Evolutionary conservation across 225 moss, liverwort and hornwort species (phyloP), one percentile per base, ranked within the genome.

Genomic region (Pseudisothecium myosuroides): DNA sequence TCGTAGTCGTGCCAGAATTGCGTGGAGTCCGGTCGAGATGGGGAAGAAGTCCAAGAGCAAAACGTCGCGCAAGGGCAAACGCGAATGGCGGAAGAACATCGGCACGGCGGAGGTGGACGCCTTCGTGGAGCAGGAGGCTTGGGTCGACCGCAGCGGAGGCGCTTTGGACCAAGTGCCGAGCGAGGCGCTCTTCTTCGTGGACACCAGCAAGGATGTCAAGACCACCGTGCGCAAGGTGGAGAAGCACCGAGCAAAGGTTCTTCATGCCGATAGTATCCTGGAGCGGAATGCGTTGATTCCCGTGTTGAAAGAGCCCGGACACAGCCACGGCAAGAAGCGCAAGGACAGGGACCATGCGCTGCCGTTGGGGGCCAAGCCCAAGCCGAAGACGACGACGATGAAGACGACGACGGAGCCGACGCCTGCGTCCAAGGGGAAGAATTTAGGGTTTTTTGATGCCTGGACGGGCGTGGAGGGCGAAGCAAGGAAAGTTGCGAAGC

Each of bases 81-180:
- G 94, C 61, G 96, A 90, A 96, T 97, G 97, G 98, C 91, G 97
- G 86, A 95, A 96, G 89, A 98, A 98, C 72, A 98, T 97, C 82
- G 91, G 94, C 91, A 96, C 96, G 45, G 90, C 89, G 85, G 98
- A 98, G 12, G 92, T 95, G 66, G 97, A 98, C 71, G 90, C 94
- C 59, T 92, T 92, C 41, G 92, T 98, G 78, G 92, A 94, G 91
- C 93, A 91, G 88, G 91, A 93, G 75, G 97, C 96, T 34, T 85
- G 87, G 58, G 93, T 94, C 55, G 97, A 96, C 20, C 95, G 98
- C 19, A 96, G 92, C 41, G 98, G 98, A 68, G 98, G 98, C 6
- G 85, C 94, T 26, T 86, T 97, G 31, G 95, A 94, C 17, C 88
- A 89, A 63, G 87, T 96, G 24, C 97, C 98, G 0, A 95, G 93